Conservation (phyloP, 768 basidiomycete species). For the Trametes meyenii region DNA sequence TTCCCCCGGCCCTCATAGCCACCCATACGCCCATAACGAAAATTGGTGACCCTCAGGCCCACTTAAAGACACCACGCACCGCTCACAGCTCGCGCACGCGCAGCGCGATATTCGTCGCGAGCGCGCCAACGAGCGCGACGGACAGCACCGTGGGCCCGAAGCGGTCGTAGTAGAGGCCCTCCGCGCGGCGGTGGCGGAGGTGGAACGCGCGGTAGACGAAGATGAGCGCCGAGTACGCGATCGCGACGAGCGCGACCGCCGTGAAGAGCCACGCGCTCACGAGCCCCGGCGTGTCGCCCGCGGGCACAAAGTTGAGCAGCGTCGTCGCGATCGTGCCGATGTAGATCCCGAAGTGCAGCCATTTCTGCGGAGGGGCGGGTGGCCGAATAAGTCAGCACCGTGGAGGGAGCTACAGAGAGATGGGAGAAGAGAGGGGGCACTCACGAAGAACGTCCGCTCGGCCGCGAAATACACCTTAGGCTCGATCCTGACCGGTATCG, state of each 20-base stretch:
- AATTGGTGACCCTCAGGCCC: too few species aligned
- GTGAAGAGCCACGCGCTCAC: conserved; percentile 91
- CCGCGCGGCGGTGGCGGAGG: conserved; percentile 70
- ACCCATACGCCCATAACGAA: too few species aligned
- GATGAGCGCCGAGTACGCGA: conserved; percentile 82
- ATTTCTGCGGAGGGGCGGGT: conserved; percentile 58
- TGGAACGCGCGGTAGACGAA: conserved; percentile 76
- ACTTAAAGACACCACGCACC: neutral
- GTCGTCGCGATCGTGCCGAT: conserved; percentile 90
- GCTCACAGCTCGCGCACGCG: conserved; percentile 55
- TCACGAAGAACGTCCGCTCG: conserved; percentile 90
- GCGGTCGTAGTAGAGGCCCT: conserved; percentile 87
- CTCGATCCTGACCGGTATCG: conserved; percentile 94
- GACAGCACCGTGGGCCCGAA: conserved; percentile 83
- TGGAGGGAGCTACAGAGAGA: neutral
- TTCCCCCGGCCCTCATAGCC: too few species aligned
- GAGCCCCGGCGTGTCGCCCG: conserved; percentile 74
- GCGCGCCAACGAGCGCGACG: conserved; percentile 64
- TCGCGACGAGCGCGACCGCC: conserved; percentile 82
- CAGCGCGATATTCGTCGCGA: conserved; percentile 76
- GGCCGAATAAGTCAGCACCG: neutral
- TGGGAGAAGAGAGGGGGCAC: conserved; percentile 34
- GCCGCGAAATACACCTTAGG: conserved; percentile 98
- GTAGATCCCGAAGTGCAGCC: conserved; percentile 86
- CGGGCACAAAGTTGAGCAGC: conserved; percentile 80